phyloP scores from a whole-genome alignment of 352 stramenopile species.

The Aphanomyces cochlioides region DNA sequence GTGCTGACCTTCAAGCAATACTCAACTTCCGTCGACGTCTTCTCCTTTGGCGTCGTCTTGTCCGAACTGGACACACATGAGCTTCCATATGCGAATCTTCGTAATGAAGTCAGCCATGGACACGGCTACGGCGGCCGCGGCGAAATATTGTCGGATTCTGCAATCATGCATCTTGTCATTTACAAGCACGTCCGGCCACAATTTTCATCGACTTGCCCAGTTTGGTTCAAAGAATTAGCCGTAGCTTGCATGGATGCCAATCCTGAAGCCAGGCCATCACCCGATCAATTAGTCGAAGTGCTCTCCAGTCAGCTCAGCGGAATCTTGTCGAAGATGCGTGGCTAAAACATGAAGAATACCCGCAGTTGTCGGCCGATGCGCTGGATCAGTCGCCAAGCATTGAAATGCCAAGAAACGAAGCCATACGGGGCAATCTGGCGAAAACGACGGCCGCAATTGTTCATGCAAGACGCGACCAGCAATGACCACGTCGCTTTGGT shows the following conservation, averaged over 20 bases:
- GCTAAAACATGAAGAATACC: background rate
- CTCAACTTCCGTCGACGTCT: conserved; percentile 51
- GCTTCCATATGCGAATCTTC: conserved; percentile 48
- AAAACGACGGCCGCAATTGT: conserved; percentile 7
- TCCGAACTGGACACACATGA: conserved; percentile 54
- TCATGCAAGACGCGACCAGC: background rate
- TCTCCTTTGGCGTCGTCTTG: conserved; percentile 54
- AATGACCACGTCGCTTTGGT: background rate
- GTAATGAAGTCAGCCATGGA: conserved; percentile 1
- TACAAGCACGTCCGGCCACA: conserved; percentile 36
- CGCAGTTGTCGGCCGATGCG: background rate
- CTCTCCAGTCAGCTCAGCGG: too few relatives aligned
- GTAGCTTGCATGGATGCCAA: conserved; percentile 35
- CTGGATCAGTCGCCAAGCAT: conserved; percentile 16
- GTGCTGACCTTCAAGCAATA: conserved; percentile 52
- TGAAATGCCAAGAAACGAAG: background rate
- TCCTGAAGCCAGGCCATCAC: too few relatives aligned
- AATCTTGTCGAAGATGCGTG: background rate
- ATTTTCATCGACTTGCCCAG: conserved; percentile 39
- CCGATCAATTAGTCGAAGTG: too few relatives aligned
- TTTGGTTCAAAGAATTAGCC: conserved; percentile 37
- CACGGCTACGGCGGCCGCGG: conserved; percentile 27
- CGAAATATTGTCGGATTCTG: conserved; percentile 41
- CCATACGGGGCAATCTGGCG: conserved; percentile 1
- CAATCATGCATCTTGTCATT: conserved; percentile 46